Conservation (phyloP, 306 rosid species). For the peach (Prunus persica) region Prunus_persica_NCBIv2 NC_034012.1:12454001-12454500, state of each 20-base stretch:
- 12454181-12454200: conserved; percentile 86
- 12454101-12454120: conserved; percentile 47
- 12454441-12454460: background rate
- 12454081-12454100: background rate
- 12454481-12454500: conserved; percentile 1
- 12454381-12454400: conserved; percentile 18
- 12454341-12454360: conserved; percentile 28
- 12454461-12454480: conserved; percentile 7
- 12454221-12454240: conserved; percentile 89
- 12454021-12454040: conserved; percentile 7
- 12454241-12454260: conserved; percentile 64
- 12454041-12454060: background rate
- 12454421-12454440: background rate
- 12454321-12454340: conserved; percentile 24
- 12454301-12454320: conserved; percentile 47
- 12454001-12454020: conserved; percentile 64
- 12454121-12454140: conserved; percentile 92
- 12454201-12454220: conserved; percentile 82
- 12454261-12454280: conserved; percentile 82
- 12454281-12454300: conserved; percentile 57
- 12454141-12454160: conserved; percentile 95
- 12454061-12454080: conserved; percentile 10
- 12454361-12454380: conserved; percentile 23
- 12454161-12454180: conserved; percentile 83
- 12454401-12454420: conserved; percentile 13